These are phyloP conservation scores for Boletus sp. DNA, from an alignment of 768 basidiomycete genomes.

Conservation along the genomic window DNA sequence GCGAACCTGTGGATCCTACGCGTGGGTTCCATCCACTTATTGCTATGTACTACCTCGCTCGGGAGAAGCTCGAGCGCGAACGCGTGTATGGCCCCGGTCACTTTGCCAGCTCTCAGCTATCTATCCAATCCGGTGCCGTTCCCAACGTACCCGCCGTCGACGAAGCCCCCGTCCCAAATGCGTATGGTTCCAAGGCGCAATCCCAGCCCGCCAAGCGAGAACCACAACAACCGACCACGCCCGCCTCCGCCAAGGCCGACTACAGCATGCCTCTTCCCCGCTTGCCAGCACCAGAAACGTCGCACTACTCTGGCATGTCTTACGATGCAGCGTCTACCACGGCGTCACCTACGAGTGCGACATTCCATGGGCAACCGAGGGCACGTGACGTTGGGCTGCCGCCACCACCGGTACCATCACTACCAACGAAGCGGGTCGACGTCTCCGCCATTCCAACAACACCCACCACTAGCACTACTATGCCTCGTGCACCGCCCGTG, in stretches of 20 bases:
- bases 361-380: constrained; percentile 62
- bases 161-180: constrained; percentile 14
- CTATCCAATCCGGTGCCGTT: constrained; percentile 40
- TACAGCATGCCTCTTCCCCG: constrained; percentile 83
- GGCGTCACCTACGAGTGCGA: constrained; percentile 56
- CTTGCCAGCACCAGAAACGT: constrained; percentile 76
- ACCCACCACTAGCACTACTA: constrained; percentile 28
- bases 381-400: constrained; percentile 58
- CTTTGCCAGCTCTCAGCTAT: constrained; percentile 90
- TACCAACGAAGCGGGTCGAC: constrained; percentile 32
- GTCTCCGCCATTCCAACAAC: constrained; percentile 21
- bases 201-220: constrained; percentile 36
- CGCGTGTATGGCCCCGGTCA: constrained; percentile 90
- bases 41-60: constrained; percentile 93
- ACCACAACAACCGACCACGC: constrained; percentile 20
- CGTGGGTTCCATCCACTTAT: constrained; percentile 92
- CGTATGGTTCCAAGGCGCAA: constrained; percentile 28
- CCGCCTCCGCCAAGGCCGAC: constrained; percentile 51
- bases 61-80: constrained; percentile 95
- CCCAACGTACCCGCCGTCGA: constrained; percentile 19
- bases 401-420: constrained; percentile 29
- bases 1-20: constrained; percentile 75
- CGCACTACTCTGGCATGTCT: constrained; percentile 79
- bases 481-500: constrained; percentile 72
- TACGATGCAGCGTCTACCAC: constrained; percentile 56